These are phyloP conservation scores for Plantago elongata DNA, from an alignment of 257 asterid genomes.

Conservation along the genomic window DNA sequence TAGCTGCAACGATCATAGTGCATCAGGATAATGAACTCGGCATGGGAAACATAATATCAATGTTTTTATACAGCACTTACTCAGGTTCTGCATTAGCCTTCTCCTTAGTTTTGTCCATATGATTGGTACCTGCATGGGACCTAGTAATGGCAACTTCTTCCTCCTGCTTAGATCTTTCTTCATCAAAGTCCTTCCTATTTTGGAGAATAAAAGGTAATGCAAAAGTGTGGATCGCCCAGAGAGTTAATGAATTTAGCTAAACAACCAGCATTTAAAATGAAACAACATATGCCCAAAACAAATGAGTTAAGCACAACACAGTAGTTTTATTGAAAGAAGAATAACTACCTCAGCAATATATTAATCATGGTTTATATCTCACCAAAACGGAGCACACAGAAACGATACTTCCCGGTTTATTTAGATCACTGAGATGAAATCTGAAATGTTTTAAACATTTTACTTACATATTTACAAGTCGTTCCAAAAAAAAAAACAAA, in stretches of 20 bases:
- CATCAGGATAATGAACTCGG: background rate
- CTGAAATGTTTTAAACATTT: no score
- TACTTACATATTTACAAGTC: no score
- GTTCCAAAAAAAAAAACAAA: no score
- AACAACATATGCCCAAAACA: background rate
- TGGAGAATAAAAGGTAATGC: background rate
- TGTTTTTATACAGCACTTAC: slow-evolving; percentile 37
- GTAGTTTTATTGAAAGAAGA: no score
- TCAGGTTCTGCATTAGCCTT: slow-evolving; percentile 42
- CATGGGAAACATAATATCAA: slow-evolving; percentile 7
- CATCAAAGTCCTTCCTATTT: slow-evolving; percentile 70
- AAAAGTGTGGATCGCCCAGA: slow-evolving; percentile 7
- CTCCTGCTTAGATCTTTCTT: slow-evolving; percentile 68
- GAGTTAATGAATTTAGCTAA: background rate
- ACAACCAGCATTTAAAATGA: background rate
- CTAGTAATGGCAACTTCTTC: slow-evolving; percentile 42
- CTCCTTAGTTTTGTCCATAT: slow-evolving; percentile 49
- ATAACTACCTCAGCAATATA: no score
- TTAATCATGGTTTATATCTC: no score
- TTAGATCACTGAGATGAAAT: no score
- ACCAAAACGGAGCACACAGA: no score
- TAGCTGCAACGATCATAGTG: slow-evolving; percentile 45
- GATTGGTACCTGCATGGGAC: slow-evolving; percentile 39
- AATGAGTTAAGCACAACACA: background rate
- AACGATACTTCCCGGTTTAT: no score